phyloP scores from a whole-genome alignment of 495 filamentous ascomycete genomes.

The Geopyxis carbonaria region DNA sequence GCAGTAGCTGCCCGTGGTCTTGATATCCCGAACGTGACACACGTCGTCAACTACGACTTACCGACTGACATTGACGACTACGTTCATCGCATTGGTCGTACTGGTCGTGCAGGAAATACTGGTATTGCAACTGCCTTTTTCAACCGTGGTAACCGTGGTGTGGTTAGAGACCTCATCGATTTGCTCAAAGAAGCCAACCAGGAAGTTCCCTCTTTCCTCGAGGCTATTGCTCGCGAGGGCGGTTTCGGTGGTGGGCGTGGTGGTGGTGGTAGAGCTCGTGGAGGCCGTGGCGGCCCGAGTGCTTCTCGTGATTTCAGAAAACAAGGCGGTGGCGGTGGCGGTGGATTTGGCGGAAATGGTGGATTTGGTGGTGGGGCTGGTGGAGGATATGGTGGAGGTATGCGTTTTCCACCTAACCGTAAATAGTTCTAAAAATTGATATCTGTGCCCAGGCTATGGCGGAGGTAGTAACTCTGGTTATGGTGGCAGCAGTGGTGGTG shows the following conservation, averaged over 20 bases:
- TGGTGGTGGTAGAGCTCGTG: conserved; percentile 53
- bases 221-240: conserved; percentile 30
- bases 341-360: conserved; percentile 36
- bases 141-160: conserved; percentile 49
- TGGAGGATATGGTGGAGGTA: conserved; percentile 30
- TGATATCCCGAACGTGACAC: conserved; percentile 69
- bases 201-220: conserved; percentile 64
- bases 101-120: conserved; percentile 77
- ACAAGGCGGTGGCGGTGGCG: conserved; percentile 41
- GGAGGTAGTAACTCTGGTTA: conserved; percentile 11
- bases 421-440: conserved; percentile 13
- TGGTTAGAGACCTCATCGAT: conserved; percentile 56
- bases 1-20: conserved; percentile 77
- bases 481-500: conserved; percentile 18
- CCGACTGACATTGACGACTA: conserved; percentile 94
- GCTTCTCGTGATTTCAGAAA: conserved; percentile 86
- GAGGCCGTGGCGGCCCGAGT: conserved; percentile 32
- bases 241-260: conserved; percentile 55
- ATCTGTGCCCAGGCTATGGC: conserved; percentile 27
- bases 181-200: conserved; percentile 65
- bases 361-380: conserved; percentile 33
- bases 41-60: conserved; percentile 87
- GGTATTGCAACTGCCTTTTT: conserved; percentile 84
- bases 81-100: conserved; percentile 84
- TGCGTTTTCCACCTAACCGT: conserved; percentile 4